Conservation (phyloP, 306 rosid species). For the Canavalia ensiformis region DNA sequence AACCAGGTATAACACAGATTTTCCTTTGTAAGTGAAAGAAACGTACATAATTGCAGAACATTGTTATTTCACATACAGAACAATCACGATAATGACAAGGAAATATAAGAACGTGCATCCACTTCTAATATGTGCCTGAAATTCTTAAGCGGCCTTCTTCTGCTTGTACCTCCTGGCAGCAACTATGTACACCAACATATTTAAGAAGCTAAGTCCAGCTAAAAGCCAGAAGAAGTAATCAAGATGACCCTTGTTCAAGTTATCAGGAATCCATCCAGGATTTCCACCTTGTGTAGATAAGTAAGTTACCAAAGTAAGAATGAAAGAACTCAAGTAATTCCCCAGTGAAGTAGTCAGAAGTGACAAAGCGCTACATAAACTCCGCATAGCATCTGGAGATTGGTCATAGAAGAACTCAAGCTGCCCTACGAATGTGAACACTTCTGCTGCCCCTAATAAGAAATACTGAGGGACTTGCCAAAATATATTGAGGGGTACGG, state of each 20-base stretch:
- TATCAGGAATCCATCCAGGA: conserved; percentile 88
- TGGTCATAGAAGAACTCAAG: conserved; percentile 96
- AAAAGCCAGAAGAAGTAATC: conserved; percentile 92
- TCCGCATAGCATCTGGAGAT: conserved; percentile 97
- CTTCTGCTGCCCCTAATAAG: conserved; percentile 89
- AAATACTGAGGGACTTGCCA: conserved; percentile 95
- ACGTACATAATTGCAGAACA: conserved; percentile 22
- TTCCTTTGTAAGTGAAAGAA: conserved; percentile 27
- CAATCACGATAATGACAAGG: conserved; percentile 35
- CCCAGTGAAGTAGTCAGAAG: conserved; percentile 84
- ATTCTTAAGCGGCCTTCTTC: conserved; percentile 71
- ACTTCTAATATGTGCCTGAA: background rate
- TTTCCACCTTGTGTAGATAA: conserved; percentile 71
- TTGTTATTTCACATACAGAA: conserved; percentile 31
- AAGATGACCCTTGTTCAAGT: conserved; percentile 83
- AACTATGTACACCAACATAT: conserved; percentile 67
- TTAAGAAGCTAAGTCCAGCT: conserved; percentile 84
- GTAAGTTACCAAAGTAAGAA: conserved; percentile 83
- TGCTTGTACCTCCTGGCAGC: conserved; percentile 76
- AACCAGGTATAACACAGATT: conserved; percentile 3
- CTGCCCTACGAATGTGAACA: conserved; percentile 88
- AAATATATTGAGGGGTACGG: conserved; percentile 78
- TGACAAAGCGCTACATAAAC: conserved; percentile 91
- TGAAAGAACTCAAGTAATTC: conserved; percentile 86
- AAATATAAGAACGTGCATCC: conserved; percentile 34